Conservation (phyloP, 306 rosid species). For the Begonia masoniana region DNA sequence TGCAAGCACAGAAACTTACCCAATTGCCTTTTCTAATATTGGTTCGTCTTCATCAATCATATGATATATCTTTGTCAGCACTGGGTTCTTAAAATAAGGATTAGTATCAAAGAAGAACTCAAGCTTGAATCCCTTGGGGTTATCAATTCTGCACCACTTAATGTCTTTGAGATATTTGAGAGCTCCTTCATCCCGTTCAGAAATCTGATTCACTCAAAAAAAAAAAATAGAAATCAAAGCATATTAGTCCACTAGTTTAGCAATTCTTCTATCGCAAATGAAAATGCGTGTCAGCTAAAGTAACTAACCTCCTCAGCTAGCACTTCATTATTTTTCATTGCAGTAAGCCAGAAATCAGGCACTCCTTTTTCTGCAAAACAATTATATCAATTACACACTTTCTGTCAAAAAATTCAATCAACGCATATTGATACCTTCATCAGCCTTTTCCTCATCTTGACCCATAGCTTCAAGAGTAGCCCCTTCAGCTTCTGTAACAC, state of each 20-base stretch:
- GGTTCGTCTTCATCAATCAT: conserved; percentile 94
- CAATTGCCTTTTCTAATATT: conserved; percentile 77
- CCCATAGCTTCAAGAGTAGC: conserved; percentile 23
- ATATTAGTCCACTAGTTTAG: neutral
- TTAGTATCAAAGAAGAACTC: conserved; percentile 73
- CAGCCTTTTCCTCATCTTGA: conserved; percentile 30
- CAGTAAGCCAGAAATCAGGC: conserved; percentile 81
- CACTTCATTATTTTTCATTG: conserved; percentile 83
- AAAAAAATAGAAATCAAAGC: conserved; percentile 1
- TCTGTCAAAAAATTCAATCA: too few relatives aligned
- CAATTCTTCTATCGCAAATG: too few relatives aligned
- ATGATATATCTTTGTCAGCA: conserved; percentile 74
- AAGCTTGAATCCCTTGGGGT: conserved; percentile 80
- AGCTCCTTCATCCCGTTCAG: conserved; percentile 91
- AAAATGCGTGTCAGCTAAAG: neutral
- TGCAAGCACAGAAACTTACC: conserved; percentile 26
- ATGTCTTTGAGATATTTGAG: conserved; percentile 69
- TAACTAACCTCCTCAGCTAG: conserved; percentile 72
- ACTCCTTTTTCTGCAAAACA: conserved; percentile 65
- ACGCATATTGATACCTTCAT: conserved; percentile 22
- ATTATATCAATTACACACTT: neutral
- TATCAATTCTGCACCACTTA: conserved; percentile 72
- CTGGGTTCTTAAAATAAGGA: conserved; percentile 59
- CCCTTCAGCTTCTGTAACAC: conserved; percentile 60
- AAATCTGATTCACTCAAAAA: conserved; percentile 28